Evolutionary conservation across 345 rosid species (phyloP).

Genomic region (Syzygium grande): DNA sequence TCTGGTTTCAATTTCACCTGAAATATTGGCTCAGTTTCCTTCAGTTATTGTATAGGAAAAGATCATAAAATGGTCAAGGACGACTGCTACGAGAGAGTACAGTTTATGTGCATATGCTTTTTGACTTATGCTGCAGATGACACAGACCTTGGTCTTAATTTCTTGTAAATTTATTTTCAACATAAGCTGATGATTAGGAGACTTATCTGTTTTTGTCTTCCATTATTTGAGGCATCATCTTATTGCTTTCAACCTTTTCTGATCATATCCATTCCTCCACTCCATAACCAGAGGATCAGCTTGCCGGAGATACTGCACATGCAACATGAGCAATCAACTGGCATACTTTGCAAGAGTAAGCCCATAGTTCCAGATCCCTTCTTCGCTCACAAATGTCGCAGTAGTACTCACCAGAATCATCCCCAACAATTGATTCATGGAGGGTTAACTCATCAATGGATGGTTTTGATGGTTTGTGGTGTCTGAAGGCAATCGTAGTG

Average conservation of each 20-base stretch:
- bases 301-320: constrained; percentile 2
- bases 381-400: not conserved
- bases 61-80: not conserved
- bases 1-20: not conserved
- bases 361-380: not conserved
- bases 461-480: not conserved
- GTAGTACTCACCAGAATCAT: not conserved
- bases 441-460: not conserved
- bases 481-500: not conserved
- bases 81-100: not conserved
- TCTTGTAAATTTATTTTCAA: not conserved
- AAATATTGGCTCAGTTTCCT: not conserved
- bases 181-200: not conserved
- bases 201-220: not conserved
- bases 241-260: not conserved
- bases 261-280: not conserved
- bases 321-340: not conserved
- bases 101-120: not conserved
- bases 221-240: not conserved
- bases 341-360: not conserved
- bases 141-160: not conserved
- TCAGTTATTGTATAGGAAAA: not conserved
- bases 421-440: not conserved
- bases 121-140: not conserved
- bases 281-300: not conserved